Evolutionary conservation across 2,329 filamentous ascomycete species (phyloP), one percentile per base, ranked within the genome.

Genomic region (Fusarium devonianum): DNA sequence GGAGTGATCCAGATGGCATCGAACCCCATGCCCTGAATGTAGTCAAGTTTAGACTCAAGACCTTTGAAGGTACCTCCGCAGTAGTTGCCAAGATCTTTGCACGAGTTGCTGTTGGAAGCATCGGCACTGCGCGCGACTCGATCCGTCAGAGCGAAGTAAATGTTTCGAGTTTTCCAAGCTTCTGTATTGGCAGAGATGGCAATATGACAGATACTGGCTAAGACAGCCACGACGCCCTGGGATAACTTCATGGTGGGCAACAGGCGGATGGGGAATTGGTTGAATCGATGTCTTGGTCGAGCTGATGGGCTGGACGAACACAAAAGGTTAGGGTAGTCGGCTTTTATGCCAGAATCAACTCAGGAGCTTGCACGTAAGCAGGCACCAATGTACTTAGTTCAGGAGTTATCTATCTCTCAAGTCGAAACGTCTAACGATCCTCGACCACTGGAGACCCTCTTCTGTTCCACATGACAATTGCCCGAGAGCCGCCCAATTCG

Each of bases 11-110:
- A 80, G 38, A 83, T 71, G 29, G 81, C 81, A 45, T 79, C 78
- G 54, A 84, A 84, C 17, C 81, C 82, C 78, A 85, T 81, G 37
- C 76, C 76, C 62, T 82, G 75, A 65, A 87, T 86, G 65, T 86
- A 86, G 67, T 86, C 83, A 29, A 87, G 75, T 53, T 82, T 76
- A 51, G 80, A 75, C 57, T 79, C 75, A 21, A 87, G 74, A 6
- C 85, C 85, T 41, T 73, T 68, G 63, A 80, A 88, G 1, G 80
- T 83, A 12, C 85, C 85, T 29, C 83, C 83, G 57, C 85, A 87
- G 67, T 85, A 86, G 18, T 67, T 65, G 19, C 68, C 61, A n/a
- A 76, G 67, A 25, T 71, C 59, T 7, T 69, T 60, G 59, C 79
- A 81, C 1, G 69, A 49, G 16, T 67, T 70, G n/a, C 77, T 75